Evolutionary conservation across 202 grass and related monocot genomes (phyloP).

Genomic region (Zizania palustris): DNA sequence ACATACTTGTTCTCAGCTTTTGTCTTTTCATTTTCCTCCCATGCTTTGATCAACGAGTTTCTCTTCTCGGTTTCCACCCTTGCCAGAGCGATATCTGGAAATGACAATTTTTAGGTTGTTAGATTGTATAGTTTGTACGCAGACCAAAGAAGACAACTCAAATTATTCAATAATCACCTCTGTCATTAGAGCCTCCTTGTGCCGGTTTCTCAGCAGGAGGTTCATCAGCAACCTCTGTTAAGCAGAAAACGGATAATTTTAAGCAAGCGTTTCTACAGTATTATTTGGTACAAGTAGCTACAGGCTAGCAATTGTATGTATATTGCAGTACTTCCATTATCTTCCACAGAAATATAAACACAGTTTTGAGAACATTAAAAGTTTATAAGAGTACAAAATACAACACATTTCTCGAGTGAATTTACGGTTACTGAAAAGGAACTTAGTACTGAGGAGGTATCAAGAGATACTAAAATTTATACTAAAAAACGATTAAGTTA

Average conservation of each 20-base stretch:
- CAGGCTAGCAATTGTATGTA: slow-evolving; percentile 1
- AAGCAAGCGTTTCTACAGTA: neutral
- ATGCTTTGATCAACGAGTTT: slow-evolving; percentile 86
- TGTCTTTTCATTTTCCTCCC: slow-evolving; percentile 98
- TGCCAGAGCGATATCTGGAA: slow-evolving; percentile 77
- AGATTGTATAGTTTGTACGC: slow-evolving; percentile 8
- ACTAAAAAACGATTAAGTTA: slow-evolving; percentile 27
- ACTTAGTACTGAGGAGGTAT: too few relatives aligned
- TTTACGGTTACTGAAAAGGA: too few relatives aligned
- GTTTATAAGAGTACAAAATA: too few relatives aligned
- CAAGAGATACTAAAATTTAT: too few relatives aligned
- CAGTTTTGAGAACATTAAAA: too few relatives aligned
- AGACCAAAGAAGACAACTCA: neutral
- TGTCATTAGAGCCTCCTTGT: slow-evolving; percentile 69
- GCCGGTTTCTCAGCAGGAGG: slow-evolving; percentile 49
- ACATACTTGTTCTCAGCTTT: slow-evolving; percentile 93
- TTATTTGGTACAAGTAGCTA: slow-evolving; percentile 10
- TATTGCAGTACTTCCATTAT: neutral
- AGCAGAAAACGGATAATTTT: slow-evolving; percentile 36
- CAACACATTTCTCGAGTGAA: too few relatives aligned
- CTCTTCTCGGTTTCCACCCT: slow-evolving; percentile 90
- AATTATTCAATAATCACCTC: slow-evolving; percentile 57
- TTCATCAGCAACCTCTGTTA: slow-evolving; percentile 70
- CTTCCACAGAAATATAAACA: too few relatives aligned
- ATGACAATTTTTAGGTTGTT: slow-evolving; percentile 20